Base-by-base conservation (phyloP, 495 filamentous ascomycete species). In the Penicillium riverlandense region DNA sequence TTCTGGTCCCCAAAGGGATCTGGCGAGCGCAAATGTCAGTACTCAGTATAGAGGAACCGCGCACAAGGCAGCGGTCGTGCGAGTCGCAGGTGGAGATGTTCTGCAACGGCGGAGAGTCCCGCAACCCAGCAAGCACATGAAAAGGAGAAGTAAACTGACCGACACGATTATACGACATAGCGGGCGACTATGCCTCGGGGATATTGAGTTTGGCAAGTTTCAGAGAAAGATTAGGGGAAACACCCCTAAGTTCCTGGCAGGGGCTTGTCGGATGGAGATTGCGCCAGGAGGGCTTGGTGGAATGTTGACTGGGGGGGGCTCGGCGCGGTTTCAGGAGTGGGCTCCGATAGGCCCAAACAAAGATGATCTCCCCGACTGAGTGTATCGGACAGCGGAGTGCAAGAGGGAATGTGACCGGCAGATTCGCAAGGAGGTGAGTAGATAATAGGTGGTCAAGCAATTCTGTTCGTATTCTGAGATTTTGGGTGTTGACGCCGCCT, bases 131-230 rank as follows among this genome's bases (percentile, higher is more conserved):
- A 22, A 22, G 33, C 46, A 49, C 37, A 48, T 48, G 44, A 47
- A 52, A 50, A 38, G 47, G 41, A 46, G 52, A 22, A 22, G 2
- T 22, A 4, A 47, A 80, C 82, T 70, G 69, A 81, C 83, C 78
- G 74, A 85, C 65, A 43, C 81, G 80, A 74, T 85, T 84, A 69
- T 86, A 86, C 59, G 82, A 62, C 67, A 71, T 71, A 15, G 46
- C 54, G 54, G 48, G 32, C 40, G 29, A 49, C 43, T 33, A 38
- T 41, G 59, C 48, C 47, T 49, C 39, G 53, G 52, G 31, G 42
- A 3, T 22, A 22, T 48, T 46, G 37, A 48, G 52, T 49, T 49
- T 37, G 22, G 22, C 22, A 22, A 22, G 22, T 22, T 22, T 22
- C 22, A 22, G 22, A 6, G 4, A 22, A 22, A 6, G 22, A 22